These are phyloP conservation scores for Hemileccinum impolitum DNA, from an alignment of 768 basidiomycete species.

Conservation along the genomic window DNA sequence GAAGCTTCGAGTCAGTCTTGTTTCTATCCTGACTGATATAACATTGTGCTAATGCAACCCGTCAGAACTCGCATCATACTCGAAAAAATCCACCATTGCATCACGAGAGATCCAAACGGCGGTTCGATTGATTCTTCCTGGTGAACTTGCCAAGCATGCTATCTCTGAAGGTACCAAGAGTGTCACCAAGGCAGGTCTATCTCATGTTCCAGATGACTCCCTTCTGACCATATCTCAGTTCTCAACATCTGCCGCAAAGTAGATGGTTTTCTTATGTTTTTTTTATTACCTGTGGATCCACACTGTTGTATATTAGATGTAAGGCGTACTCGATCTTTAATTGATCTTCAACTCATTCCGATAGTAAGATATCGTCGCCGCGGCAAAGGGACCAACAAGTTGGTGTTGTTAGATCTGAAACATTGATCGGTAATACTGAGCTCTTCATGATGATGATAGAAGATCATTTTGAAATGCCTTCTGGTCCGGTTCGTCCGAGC, in stretches of 20 bases:
- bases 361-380: too few species aligned
- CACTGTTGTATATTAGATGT: constrained; percentile 34
- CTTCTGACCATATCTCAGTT: constrained; percentile 29
- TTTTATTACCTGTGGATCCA: constrained; percentile 14
- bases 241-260: constrained; percentile 45
- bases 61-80: constrained; percentile 92
- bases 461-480: too few species aligned
- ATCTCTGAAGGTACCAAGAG: constrained; percentile 91
- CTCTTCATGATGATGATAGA: too few species aligned
- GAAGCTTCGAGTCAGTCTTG: constrained; percentile 75
- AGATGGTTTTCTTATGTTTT: constrained; percentile 17
- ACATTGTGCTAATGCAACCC: not conserved
- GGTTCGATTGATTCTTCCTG: constrained; percentile 92
- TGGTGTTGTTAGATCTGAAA: too few species aligned
- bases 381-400: too few species aligned
- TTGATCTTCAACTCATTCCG: constrained; percentile 10
- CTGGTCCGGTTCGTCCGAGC: too few species aligned
- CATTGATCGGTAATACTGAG: too few species aligned
- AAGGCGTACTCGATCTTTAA: constrained; percentile 29
- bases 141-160: constrained; percentile 97
- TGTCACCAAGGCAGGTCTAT: constrained; percentile 51
- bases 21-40: not conserved
- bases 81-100: constrained; percentile 98
- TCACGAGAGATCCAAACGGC: constrained; percentile 98
- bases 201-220: not conserved